Base-by-base conservation (phyloP, 208 protist genomes). In the Paratrypanosoma confusum region DNA sequence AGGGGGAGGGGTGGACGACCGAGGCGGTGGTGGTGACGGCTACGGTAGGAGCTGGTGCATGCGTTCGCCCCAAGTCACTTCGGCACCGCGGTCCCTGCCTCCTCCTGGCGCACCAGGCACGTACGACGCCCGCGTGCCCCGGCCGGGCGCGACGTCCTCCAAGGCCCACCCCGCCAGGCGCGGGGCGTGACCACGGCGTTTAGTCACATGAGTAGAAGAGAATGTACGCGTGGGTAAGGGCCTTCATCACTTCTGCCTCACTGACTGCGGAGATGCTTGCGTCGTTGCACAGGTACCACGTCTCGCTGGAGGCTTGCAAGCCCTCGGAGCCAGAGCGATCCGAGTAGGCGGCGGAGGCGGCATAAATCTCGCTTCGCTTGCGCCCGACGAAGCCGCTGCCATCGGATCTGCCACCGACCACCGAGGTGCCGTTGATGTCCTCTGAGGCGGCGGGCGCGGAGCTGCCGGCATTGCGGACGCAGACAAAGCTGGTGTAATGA, bases 281-380 rank as follows among this genome's bases (percentile, higher is more conserved):
- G 40, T 92, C 82, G 37, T 84, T 86, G 64, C 82, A 92, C n/a
- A 69, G 40, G 38, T 71, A 86, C 82, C 82, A 92, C 38, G 38
- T 57, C 18, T 39, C 38, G 7, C 39, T 23, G 7, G 35, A 21
- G 8, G 11, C 24, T 5, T n/a, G 7, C n/a, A n/a, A n/a, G n/a
- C n/a, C n/a, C n/a, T n/a, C n/a, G n/a, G n/a, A n/a, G n/a, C n/a
- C n/a, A 25, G 35, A 5, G 5, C 7, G 11, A 48, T 21, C 29
- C 46, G 40, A 5, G 16, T 18, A 11, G 35, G 37, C 10, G 55
- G 25, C 3, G n/a, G 46, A 32, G 11, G 39, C 14, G 46, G 29
- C 28, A 27, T 17, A 5, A 18, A 20, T 21, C 49, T 17, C 10
- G 4, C 8, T 14, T 18, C 14, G 14, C 31, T 39, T 21, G 35